These are phyloP conservation scores for Kalmusia sp. DNA, from an alignment of 2,329 filamentous ascomycete genomes.

Conservation along the genomic window DNA sequence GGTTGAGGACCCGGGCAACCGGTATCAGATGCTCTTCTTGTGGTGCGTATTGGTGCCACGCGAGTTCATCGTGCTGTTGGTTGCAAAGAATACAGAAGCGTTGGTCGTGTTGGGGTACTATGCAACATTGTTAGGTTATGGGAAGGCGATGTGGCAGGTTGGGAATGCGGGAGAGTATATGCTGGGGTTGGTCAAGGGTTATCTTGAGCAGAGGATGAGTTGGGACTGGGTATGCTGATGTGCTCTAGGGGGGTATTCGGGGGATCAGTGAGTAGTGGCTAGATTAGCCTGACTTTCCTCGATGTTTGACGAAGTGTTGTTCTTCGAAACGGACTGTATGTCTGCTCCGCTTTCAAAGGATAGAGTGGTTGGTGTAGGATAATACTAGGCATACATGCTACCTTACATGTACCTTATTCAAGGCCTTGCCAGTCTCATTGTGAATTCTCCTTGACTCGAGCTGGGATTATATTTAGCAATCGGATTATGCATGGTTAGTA, in stretches of 20 bases:
- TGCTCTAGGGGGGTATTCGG: neutral
- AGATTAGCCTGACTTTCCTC: no score
- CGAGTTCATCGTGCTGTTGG: conserved; percentile 47
- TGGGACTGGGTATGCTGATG: conserved; percentile 4
- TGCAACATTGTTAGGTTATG: conserved; percentile 55
- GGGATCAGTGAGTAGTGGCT: no score
- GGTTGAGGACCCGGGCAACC: conserved; percentile 7
- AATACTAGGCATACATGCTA: no score
- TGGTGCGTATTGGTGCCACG: conserved; percentile 48
- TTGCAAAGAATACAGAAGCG: conserved; percentile 49
- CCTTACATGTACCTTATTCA: no score
- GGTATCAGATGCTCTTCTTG: conserved; percentile 36
- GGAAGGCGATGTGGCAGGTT: conserved; percentile 28
- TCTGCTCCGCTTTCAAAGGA: no score
- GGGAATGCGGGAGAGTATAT: conserved; percentile 25
- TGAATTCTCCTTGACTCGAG: no score
- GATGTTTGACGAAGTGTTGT: no score
- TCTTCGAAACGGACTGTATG: no score
- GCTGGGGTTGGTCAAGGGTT: conserved; percentile 56
- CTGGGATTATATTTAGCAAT: no score
- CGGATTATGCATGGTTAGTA: no score
- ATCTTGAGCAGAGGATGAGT: conserved; percentile 43
- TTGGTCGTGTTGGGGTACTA: conserved; percentile 60
- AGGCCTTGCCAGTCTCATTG: no score
- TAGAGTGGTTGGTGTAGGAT: no score